Percentiles rank a stretch among this genome's conserved stretches.
These are phyloP conservation scores for Chaetomium tenue DNA, from an alignment of 495 filamentous ascomycete genomes.

Conservation along the genomic window DNA sequence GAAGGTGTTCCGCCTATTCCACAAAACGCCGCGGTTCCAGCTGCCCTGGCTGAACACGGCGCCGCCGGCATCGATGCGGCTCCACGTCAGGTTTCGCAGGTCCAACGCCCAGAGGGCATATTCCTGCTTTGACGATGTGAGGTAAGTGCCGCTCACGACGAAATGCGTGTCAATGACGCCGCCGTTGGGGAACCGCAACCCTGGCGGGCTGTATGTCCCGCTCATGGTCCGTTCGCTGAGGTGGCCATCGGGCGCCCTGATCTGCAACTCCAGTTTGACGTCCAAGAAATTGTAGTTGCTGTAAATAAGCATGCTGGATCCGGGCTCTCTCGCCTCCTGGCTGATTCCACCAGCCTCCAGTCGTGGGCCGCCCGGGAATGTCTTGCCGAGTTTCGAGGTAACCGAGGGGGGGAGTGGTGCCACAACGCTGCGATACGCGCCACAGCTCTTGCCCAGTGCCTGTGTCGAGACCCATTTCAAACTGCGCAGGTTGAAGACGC, in stretches of 20 bases:
- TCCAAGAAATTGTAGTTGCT: conserved; percentile 99
- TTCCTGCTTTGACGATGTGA: conserved; percentile 96
- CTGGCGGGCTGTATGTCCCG: conserved; percentile 81
- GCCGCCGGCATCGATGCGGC: conserved; percentile 91
- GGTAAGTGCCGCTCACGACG: conserved; percentile 92
- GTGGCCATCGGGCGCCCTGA: conserved; percentile 79
- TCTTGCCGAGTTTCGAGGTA: conserved; percentile 69
- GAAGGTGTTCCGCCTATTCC: conserved; percentile 89
- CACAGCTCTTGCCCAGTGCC: conserved; percentile 81
- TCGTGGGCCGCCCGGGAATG: conserved; percentile 31
- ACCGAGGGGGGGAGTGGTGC: conserved; percentile 67
- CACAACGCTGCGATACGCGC: conserved; percentile 93
- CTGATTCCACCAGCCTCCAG: conserved; percentile 40
- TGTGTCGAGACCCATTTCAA: conserved; percentile 91
- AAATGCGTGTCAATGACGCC: conserved; percentile 93
- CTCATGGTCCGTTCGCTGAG: conserved; percentile 86
- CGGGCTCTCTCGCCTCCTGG: conserved; percentile 57
- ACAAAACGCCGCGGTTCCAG: conserved; percentile 93
- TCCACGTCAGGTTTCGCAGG: conserved; percentile 83
- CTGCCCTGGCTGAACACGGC: conserved; percentile 92
- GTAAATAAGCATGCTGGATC: conserved; percentile 91
- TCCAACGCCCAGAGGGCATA: conserved; percentile 97
- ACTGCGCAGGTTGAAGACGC: conserved; percentile 95
- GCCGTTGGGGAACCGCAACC: conserved; percentile 91
- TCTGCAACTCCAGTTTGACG: conserved; percentile 90